Evolutionary conservation across 495 filamentous ascomycete genomes (phyloP), one percentile per base, ranked within the genome.

Genomic region (Talaromyces liani): DNA sequence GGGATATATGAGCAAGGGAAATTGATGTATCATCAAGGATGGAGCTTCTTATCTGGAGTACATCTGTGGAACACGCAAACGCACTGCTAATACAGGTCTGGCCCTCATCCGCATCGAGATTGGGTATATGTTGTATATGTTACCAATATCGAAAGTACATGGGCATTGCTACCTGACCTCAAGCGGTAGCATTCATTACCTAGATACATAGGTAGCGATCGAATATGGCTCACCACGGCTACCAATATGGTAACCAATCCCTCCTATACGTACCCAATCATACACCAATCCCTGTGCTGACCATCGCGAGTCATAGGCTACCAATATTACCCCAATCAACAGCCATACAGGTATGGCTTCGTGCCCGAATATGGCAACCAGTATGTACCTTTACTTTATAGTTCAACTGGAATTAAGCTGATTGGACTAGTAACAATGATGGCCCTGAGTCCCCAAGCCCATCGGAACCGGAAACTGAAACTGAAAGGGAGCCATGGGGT

Each of bases 101-200:
- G 10, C 53, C 8, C n/a, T 29, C 10, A 29, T 56, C 16, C 53
- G 24, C 53, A 12, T 14, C 53, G 9, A 14, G 53, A 29, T 27
- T 27, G 72, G 71, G 63, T 64, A 68, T 71, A 67, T 18, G 54
- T 22, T 71, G 63, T 64, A 66, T 71, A 67, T 25, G 61, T 47
- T 65, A 39, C 24, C 53, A 25, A 29, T 56, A 49, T 12, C 56
- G 29, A n/a, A 39, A 18, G 18, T 6, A 20, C 20, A 34, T 18
- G 53, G n/a, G 29, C 36, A n/a, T 53, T 56, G 29, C 45, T 33
- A 12, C 22, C 27, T 61, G 53, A 54, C 22, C 27, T 61, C 39
- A 54, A 51, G 16, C 59, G 25, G 36, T 61, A 34, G 36, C 63
- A 63, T 24, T 65, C 29, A 27, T 56, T 24, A 56, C 53, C 53